Percentiles rank a stretch among this genome's conserved stretches.
phyloP scores from a whole-genome alignment of 495 filamentous ascomycete genomes.

The Glonium stellatum region DNA sequence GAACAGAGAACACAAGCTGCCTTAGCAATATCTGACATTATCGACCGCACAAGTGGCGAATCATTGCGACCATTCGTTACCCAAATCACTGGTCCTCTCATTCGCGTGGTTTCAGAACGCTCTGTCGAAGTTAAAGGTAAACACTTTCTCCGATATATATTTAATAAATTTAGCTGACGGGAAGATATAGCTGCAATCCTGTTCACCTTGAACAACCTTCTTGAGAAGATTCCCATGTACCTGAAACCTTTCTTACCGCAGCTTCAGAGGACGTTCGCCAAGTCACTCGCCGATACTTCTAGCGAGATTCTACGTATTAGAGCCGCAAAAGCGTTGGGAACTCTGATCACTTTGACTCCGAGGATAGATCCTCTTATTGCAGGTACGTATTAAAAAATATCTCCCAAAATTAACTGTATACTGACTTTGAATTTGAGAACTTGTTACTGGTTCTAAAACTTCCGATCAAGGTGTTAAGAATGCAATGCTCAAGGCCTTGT shows the following conservation, averaged over 20 bases:
- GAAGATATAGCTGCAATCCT: constrained; percentile 65
- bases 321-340: constrained; percentile 93
- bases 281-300: constrained; percentile 85
- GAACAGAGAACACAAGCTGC: constrained; percentile 90
- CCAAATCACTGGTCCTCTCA: constrained; percentile 93
- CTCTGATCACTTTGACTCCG: constrained; percentile 90
- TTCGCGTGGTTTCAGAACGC: constrained; percentile 91
- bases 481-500: constrained; percentile 95
- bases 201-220: constrained; percentile 84
- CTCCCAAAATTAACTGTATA: neutral
- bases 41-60: constrained; percentile 78
- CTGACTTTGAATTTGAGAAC: constrained; percentile 42
- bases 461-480: constrained; percentile 80
- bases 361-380: constrained; percentile 86
- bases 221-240: constrained; percentile 93
- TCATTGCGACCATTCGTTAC: constrained; percentile 90
- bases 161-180: constrained; percentile 10
- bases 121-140: constrained; percentile 77
- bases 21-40: constrained; percentile 87
- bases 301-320: constrained; percentile 81
- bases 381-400: neutral
- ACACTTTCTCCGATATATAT: too few species aligned
- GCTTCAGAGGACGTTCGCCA: constrained; percentile 92
- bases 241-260: constrained; percentile 96
- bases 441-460: constrained; percentile 90